Evolutionary conservation across 495 filamentous ascomycete genomes (phyloP).

Genomic region (Hypoxylon fuscum): DNA sequence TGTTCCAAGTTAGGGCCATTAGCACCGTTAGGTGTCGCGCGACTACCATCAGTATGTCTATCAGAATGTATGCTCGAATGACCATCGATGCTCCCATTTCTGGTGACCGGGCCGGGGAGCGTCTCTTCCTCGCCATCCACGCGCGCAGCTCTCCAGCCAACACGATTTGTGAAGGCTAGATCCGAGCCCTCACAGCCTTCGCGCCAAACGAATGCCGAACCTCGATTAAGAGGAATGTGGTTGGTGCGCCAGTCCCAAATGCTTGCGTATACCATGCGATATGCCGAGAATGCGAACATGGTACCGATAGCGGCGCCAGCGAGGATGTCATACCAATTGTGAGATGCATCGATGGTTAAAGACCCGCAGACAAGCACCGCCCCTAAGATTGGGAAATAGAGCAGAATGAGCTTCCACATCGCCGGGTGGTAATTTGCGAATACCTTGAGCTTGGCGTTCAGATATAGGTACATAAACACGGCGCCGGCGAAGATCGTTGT

Average conservation of each 20-base stretch:
- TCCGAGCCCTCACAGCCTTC: conserved; percentile 14
- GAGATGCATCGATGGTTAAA: conserved; percentile 57
- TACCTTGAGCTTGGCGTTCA: conserved; percentile 66
- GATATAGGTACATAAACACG: conserved; percentile 61
- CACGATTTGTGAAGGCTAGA: conserved; percentile 33
- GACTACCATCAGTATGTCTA: not conserved
- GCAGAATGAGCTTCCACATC: conserved; percentile 63
- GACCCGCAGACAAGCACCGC: conserved; percentile 59
- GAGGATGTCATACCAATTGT: conserved; percentile 61
- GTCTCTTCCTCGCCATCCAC: conserved; percentile 17
- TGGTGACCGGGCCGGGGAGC: conserved; percentile 10
- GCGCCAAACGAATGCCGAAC: conserved; percentile 23
- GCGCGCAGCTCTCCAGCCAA: conserved; percentile 25
- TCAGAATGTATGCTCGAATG: not conserved
- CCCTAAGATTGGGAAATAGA: conserved; percentile 59
- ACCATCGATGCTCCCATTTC: conserved; percentile 9
- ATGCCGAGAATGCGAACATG: conserved; percentile 50
- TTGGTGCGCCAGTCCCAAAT: conserved; percentile 56
- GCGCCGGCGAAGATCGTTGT: conserved; percentile 62
- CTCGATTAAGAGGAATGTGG: conserved; percentile 50
- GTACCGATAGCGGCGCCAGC: conserved; percentile 57
- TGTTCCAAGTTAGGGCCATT: not conserved
- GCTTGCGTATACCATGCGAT: conserved; percentile 53
- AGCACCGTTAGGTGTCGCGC: not conserved
- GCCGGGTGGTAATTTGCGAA: conserved; percentile 64